Evolutionary conservation across 148 eudicot species (phyloP), one percentile per base, ranked within the genome.

Genomic region (Camellia lanceoleosa): DNA sequence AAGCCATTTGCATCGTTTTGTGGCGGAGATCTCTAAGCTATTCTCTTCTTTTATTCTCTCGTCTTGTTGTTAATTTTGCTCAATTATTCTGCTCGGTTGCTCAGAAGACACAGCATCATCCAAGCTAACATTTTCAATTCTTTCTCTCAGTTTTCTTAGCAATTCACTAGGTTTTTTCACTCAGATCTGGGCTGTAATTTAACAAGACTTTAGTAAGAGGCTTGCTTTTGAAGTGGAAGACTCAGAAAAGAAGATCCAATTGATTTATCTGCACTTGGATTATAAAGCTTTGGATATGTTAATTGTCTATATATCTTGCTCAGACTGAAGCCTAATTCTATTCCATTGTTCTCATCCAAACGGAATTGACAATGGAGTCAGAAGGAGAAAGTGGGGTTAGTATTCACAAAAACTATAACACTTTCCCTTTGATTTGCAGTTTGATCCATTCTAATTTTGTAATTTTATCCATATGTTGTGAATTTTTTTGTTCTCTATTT

Each of bases 381-480:
- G 84, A 82, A 84, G 88, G 88, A 74, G 88, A 83, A 80, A 81
- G 74, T 80, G 88, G 80, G 86, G 90, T 88, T 43, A 85, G 90
- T 88, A 64, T 62, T 62, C 19, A 30, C 38, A 30, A 30, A 14
- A 23, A 20, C 5, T 49, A 49, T 49, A 49, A 49, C 5, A 49
- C 7, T 7, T 49, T 5, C 7, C 5, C 7, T 5, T 49, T 7
- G 52, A 49, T 49, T 49, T 49, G 52, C 52, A 49, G 7, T 49
- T 49, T 49, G 52, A 49, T 49, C 7, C 52, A 3, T 49, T 49
- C 52, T 5, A 49, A 49, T 7, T 5, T 49, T 7, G 52, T 5
- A 49, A 49, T 49, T 49, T 51, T 5, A 51, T 51, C 13, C 7
- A 9, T 55, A 2, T 41, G 52, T 49, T 11, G 12, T 0, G 52